Evolutionary conservation across 2,329 filamentous ascomycete genomes (phyloP), one percentile per base, ranked within the genome.

Genomic region (Orbilia brochopaga): DNA sequence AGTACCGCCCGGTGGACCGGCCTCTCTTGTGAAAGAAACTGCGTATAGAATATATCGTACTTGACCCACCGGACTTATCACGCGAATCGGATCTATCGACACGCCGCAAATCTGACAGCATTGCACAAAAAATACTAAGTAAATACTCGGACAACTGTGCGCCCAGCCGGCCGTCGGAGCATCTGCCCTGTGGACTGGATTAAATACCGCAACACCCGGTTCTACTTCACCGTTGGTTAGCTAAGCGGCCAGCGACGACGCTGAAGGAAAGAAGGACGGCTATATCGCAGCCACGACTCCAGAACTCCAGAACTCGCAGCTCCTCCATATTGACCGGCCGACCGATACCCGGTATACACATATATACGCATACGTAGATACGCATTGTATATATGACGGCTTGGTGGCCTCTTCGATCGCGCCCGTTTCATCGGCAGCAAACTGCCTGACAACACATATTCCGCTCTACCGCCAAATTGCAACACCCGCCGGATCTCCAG

Each of bases 361-460:
- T 42, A 6, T 42, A 42, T 32, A 4, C 15, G 15, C 15, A 42
- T 42, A 42, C 4, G 15, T 42, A 42, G 13, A 37, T 17, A 15
- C 37, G n/a, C 2, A 48, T 48, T 48, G 17, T 48, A 48, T 21
- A 48, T 48, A 48, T 48, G 7, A 15, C 35, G 35, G 35, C n/a
- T 37, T 37, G 35, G 15, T 5, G 19, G 23, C 30, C 11, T 2
- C 15, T 15, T 11, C 23, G 2, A 27, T 32, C 30, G 10, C 11
- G 46, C 7, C 3, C 17, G 19, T 23, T 27, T 15, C 44, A 61
- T 27, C 62, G 46, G 52, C 54, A 57, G 54, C 55, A 54, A 70
- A 70, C 40, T 55, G 66, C 66, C 59, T 54, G 60, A 57, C 67
- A 72, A 72, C 67, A 72, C 67, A 72, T 65, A 72, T 65, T 72